phyloP scores from a whole-genome alignment of 176 grass and related monocot genomes.

The Chrysopogon serrulatus region DNA sequence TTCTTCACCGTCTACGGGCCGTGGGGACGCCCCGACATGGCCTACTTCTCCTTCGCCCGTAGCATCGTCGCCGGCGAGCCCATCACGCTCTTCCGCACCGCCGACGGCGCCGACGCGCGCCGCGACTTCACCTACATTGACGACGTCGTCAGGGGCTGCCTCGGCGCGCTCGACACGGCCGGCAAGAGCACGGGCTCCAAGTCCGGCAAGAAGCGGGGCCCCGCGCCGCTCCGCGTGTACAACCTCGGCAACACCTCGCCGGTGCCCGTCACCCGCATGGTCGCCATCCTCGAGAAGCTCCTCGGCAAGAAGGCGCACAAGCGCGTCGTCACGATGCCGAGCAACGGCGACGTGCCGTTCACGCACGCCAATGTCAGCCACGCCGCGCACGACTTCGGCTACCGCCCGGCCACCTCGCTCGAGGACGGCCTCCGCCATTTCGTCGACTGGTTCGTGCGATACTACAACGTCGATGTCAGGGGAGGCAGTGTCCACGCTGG shows the following conservation, averaged over 20 bases:
- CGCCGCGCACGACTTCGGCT: slow-evolving; percentile 64
- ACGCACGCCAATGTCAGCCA: slow-evolving; percentile 95
- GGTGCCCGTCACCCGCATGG: slow-evolving; percentile 78
- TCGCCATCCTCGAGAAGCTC: slow-evolving; percentile 72
- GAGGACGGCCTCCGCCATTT: slow-evolving; percentile 67
- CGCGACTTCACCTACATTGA: slow-evolving; percentile 97
- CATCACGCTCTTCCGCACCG: slow-evolving; percentile 69
- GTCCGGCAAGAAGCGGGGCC: slow-evolving; percentile 51
- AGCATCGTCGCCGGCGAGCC: slow-evolving; percentile 73
- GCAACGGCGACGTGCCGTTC: slow-evolving; percentile 91
- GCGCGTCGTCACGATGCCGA: slow-evolving; percentile 75
- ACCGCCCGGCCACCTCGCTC: slow-evolving; percentile 71
- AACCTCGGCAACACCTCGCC: slow-evolving; percentile 97
- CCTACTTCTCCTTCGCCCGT: slow-evolving; percentile 87
- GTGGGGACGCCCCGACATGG: slow-evolving; percentile 98
- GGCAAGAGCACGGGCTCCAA: slow-evolving; percentile 64
- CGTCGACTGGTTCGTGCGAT: slow-evolving; percentile 77
- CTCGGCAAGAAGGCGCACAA: slow-evolving; percentile 92
- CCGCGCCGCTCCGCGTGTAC: slow-evolving; percentile 75
- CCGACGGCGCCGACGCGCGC: slow-evolving; percentile 51
- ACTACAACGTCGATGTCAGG: slow-evolving; percentile 54
- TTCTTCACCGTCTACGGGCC: slow-evolving; percentile 99
- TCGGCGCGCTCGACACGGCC: slow-evolving; percentile 85
- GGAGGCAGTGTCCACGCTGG: background rate
- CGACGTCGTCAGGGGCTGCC: slow-evolving; percentile 78